phyloP scores from a whole-genome alignment of 306 rosid species.

The Purshia tridentata region DNA sequence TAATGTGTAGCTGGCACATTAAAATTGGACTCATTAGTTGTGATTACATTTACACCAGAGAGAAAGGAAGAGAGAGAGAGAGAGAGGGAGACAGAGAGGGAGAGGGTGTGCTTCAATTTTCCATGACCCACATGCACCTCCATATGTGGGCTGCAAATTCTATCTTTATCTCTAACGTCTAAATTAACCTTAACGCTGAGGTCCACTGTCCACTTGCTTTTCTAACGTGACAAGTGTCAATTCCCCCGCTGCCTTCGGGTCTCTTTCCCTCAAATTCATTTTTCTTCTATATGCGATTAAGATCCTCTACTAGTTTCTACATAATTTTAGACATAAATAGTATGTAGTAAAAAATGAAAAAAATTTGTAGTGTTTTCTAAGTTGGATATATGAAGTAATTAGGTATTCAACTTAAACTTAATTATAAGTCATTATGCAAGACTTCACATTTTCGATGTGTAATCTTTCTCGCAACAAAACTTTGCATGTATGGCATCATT shows the following conservation, averaged over 20 bases:
- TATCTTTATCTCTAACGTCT: conserved; percentile 38
- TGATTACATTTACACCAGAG: not conserved
- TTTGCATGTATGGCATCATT: no score
- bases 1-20: conserved; percentile 36
- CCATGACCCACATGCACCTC: conserved; percentile 74
- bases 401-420: no score
- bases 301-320: no score
- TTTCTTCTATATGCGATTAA: not conserved
- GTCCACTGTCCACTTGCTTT: conserved; percentile 41
- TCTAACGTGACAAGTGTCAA: conserved; percentile 44
- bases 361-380: no score
- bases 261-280: conserved; percentile 22
- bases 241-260: conserved; percentile 60
- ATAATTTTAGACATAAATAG: no score
- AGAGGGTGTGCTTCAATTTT: conserved; percentile 45
- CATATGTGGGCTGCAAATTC: conserved; percentile 37
- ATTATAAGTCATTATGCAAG: no score
- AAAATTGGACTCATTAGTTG: conserved; percentile 32
- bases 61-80: conserved; percentile 3
- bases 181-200: conserved; percentile 28
- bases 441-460: no score
- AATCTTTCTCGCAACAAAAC: no score
- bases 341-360: no score
- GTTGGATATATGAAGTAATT: no score
- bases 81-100: conserved; percentile 4